Evolutionary conservation across 192 early-diverging fungal genomes (phyloP), one percentile per base, ranked within the genome.

Genomic region (Coemansia sp.): DNA sequence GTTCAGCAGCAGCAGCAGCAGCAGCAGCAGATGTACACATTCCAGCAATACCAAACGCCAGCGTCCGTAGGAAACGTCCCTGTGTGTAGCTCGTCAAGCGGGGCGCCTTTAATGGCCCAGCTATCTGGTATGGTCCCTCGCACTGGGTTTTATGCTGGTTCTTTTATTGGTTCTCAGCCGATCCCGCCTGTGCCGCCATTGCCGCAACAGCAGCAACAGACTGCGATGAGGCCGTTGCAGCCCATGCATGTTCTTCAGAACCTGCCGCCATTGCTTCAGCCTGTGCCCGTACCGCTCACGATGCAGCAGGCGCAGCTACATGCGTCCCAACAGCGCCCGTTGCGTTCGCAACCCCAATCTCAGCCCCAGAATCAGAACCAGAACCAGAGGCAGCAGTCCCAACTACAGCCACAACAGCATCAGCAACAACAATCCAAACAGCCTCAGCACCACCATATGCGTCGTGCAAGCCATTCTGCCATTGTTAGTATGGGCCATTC

Each of bases 401-500:
- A 61, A 15, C 70, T n/a, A 19, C 23, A 61, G 19, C 70, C 22
- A 19, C 23, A 38, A 11, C 62, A 53, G 20, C 49, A 61, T 9
- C 19, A 29, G n/a, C 65, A 58, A n/a, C 50, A 58, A n/a, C 75
- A 49, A 38, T 52, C 49, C 20, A 52, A 52, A 13, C 49, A 52
- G 22, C 49, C 49, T 23, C 49, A 52, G 49, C 22, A 56, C 9
- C 66, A 64, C 22, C 77, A 80, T n/a, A 57, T 64, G 65, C 72
- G 77, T 25, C 67, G 72, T 11, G 68, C 72, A 15, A 80, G 71
- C 55, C 77, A 68, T 38, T 65, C 77, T 0, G 69, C 62, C 10
- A 64, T 74, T 36, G 36, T 69, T 7, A 45, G 67, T 9, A 67
- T 65, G 19, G 65, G 68, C 10, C 61, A 54, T 11, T 17, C 67